Evolutionary conservation across 192 early-diverging fungal genomes (phyloP).

Genomic region (Linnemannia hyalina): DNA sequence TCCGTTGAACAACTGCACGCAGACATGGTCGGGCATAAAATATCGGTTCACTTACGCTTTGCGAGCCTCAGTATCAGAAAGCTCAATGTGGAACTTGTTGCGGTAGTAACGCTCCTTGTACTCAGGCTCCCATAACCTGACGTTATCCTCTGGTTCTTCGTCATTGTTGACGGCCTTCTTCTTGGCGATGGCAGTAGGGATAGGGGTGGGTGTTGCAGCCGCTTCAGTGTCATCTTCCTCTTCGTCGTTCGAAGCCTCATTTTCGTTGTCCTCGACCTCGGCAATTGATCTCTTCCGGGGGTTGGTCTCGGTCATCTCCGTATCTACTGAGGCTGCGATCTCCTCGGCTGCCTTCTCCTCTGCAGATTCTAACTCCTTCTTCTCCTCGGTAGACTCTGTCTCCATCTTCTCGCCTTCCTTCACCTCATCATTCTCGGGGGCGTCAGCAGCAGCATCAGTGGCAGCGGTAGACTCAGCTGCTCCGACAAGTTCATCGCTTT

Average conservation of each 20-base stretch:
- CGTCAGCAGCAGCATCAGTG: slow-evolving; percentile 19
- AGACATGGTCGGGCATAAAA: neutral
- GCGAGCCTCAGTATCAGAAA: slow-evolving; percentile 67
- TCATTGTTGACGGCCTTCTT: slow-evolving; percentile 57
- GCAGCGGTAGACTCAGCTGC: slow-evolving; percentile 25
- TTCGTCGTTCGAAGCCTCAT: slow-evolving; percentile 40
- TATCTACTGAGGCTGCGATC: slow-evolving; percentile 7
- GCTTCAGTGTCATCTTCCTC: slow-evolving; percentile 57
- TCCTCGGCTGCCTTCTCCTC: neutral
- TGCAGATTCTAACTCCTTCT: neutral
- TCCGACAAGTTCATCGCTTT: slow-evolving; percentile 24
- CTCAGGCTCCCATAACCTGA: slow-evolving; percentile 81
- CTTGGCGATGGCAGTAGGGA: slow-evolving; percentile 56
- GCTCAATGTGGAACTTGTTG: slow-evolving; percentile 75
- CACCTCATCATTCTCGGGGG: slow-evolving; percentile 19
- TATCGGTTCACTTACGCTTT: slow-evolving; percentile 58
- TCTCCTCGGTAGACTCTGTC: neutral
- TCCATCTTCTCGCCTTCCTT: slow-evolving; percentile 54
- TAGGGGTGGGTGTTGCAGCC: slow-evolving; percentile 54
- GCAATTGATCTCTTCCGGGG: slow-evolving; percentile 39
- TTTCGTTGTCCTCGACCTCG: slow-evolving; percentile 50
- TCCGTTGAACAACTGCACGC: neutral
- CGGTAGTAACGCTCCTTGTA: slow-evolving; percentile 83
- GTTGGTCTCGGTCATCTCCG: slow-evolving; percentile 25
- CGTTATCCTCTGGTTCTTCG: slow-evolving; percentile 71